phyloP scores from a whole-genome alignment of 371 early-diverging fungal genomes.

The Saksenaea oblongispora region DNA sequence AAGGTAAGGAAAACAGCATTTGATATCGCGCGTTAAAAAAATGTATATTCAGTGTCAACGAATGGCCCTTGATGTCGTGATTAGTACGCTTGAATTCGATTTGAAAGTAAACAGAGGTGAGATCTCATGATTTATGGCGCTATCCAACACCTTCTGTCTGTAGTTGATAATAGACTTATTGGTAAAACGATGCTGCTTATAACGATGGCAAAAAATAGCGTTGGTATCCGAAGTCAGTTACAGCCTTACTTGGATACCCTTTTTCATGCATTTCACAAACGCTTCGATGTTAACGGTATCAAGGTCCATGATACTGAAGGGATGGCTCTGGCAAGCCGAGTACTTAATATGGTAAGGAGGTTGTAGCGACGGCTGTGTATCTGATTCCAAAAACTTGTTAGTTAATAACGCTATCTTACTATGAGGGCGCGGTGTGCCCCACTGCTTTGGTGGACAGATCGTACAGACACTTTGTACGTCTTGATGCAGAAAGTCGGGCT shows the following conservation, averaged over 20 bases:
- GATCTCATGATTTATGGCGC: not conserved
- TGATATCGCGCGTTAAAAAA: not conserved
- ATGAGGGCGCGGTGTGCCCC: not conserved
- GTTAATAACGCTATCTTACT: not conserved
- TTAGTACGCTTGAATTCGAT: conserved; percentile 17
- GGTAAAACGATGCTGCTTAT: not conserved
- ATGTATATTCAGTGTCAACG: conserved; percentile 1
- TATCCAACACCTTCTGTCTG: not conserved
- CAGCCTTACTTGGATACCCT: not conserved
- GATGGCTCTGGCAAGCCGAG: not conserved
- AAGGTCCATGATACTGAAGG: not conserved
- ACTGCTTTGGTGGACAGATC: not conserved
- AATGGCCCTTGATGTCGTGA: conserved; percentile 11
- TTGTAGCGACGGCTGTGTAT: not conserved
- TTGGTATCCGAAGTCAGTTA: not conserved
- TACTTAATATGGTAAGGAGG: not conserved
- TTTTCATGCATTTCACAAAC: not conserved
- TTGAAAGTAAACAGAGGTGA: conserved; percentile 14
- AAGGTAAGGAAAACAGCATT: not conserved
- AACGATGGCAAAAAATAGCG: not conserved
- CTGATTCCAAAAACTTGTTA: not conserved
- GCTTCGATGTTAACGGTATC: not conserved
- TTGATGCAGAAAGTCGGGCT: not conserved
- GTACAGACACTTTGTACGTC: not conserved
- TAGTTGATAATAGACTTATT: not conserved